phyloP scores from a whole-genome alignment of 2,329 filamentous ascomycete species.

The Neopestalotiopsis rosae region DNA sequence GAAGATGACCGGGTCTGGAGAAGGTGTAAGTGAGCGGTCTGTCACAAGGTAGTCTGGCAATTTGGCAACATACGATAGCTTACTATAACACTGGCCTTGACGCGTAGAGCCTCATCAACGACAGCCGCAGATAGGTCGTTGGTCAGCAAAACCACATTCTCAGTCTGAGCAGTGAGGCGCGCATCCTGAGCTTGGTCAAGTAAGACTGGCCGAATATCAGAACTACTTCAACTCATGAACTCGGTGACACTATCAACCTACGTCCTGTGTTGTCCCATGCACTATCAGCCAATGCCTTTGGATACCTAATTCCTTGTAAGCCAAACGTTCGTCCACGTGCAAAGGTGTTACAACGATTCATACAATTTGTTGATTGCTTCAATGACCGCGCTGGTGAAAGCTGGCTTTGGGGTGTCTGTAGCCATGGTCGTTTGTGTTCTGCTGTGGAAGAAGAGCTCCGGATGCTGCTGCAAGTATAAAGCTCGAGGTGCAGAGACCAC shows the following conservation, averaged over 20 bases:
- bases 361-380: slow-evolving; percentile 80
- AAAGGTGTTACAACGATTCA: slow-evolving; percentile 34
- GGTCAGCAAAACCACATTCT: slow-evolving; percentile 60
- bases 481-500: neutral
- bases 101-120: slow-evolving; percentile 84
- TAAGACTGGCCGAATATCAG: slow-evolving; percentile 39
- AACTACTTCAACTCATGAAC: neutral
- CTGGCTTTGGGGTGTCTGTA: slow-evolving; percentile 15
- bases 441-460: neutral
- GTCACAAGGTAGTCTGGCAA: too few species aligned
- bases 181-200: slow-evolving; percentile 60
- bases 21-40: neutral
- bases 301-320: slow-evolving; percentile 67
- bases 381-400: slow-evolving; percentile 68
- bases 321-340: neutral
- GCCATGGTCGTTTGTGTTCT: slow-evolving; percentile 28
- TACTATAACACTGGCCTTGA: slow-evolving; percentile 79
- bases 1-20: slow-evolving; percentile 92
- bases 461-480: neutral
- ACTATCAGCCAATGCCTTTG: slow-evolving; percentile 85
- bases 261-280: slow-evolving; percentile 94
- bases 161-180: slow-evolving; percentile 56
- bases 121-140: slow-evolving; percentile 91
- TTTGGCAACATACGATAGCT: slow-evolving; percentile 75
- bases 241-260: slow-evolving; percentile 41